phyloP scores from a whole-genome alignment of 306 rosid genomes.

The Pueraria montana region DNA sequence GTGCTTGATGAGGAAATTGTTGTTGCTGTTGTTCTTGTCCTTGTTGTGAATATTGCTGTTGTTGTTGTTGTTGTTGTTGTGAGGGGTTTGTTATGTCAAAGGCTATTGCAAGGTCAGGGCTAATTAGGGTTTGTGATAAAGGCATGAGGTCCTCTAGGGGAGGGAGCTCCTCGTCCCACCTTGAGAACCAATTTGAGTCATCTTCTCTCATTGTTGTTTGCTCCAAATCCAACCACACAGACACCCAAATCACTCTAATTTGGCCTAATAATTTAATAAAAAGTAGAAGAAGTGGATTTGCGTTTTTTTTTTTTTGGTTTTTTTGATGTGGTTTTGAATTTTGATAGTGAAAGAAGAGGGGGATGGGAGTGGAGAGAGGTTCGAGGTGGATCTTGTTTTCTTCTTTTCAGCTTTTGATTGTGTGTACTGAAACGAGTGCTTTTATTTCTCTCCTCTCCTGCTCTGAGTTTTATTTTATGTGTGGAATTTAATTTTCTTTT shows the following conservation, averaged over 20 bases:
- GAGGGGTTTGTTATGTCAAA: constrained; percentile 67
- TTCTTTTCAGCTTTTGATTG: constrained; percentile 61
- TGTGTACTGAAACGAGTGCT: constrained; percentile 31
- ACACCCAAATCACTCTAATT: background rate
- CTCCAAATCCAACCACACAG: constrained; percentile 23
- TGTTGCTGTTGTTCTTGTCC: constrained; percentile 32
- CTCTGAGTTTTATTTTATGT: constrained; percentile 16
- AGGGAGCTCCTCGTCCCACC: constrained; percentile 85
- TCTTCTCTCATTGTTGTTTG: constrained; percentile 70
- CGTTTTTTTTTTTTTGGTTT: background rate
- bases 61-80: constrained; percentile 53
- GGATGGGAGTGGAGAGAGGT: constrained; percentile 56
- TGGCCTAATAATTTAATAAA: too few relatives aligned
- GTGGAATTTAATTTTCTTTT: constrained; percentile 3
- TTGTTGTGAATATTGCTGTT: constrained; percentile 24
- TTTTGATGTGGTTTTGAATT: too few relatives aligned
- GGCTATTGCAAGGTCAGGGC: constrained; percentile 82
- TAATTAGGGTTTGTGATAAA: constrained; percentile 86
- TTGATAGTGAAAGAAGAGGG: background rate
- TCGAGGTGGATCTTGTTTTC: constrained; percentile 94
- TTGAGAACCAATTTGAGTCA: constrained; percentile 77
- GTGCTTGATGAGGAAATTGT: constrained; percentile 36
- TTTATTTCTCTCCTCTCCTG: constrained; percentile 33
- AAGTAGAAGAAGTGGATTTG: too few relatives aligned
- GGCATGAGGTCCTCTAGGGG: constrained; percentile 81